Base-by-base conservation (phyloP, 352 stramenopile genomes). In the Globisporangium lucens region DNA sequence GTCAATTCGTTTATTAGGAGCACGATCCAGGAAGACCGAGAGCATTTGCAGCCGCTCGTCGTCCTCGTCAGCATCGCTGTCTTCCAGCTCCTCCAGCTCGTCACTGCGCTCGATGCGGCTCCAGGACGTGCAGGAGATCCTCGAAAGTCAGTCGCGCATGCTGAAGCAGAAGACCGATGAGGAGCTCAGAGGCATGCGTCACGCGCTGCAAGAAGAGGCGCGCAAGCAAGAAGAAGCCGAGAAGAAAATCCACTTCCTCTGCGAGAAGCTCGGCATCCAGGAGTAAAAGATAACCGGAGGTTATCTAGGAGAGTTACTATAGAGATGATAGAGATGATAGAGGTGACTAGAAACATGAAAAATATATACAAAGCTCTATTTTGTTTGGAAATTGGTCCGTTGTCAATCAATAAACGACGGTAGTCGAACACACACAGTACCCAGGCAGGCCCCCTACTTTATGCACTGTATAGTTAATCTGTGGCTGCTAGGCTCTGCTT, bases 221-320 rank as follows among this genome's bases (percentile, higher is more conserved):
- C 67, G 74, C 4, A 76, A 75, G 61, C 76, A 74, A 29, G 68
- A 86, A 47, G 76, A 72, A 0, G 69, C 78, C 7, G 78, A 86
- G 60, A 67, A 66, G 27, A 80, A 75, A 59, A 70, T 84, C 27
- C 60, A 75, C n/a, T 71, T 81, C 13, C 69, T 87, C 17, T 84
- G 78, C 33, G 72, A 82, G 51, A 79, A 79, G 49, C 70, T 87
- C 0, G 70, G 76, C 0, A 61, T 84, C 35, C 38, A 73, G 0
- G 77, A 75, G 22, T 68, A 20, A 55, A 13, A 20, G 17, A n/a
- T 12, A 17, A 17, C 49, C 36, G 4, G 12, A 57, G 8, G 36
- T 3, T 3, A 36, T 12, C 22, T n/a, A 58, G 27, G 27, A 55
- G 47, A 29, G 33, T n/a, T 56, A 56, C 33, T 22, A 35, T 35